phyloP scores from a whole-genome alignment of 2,329 filamentous ascomycete species.

The Knufia petricola region DNA sequence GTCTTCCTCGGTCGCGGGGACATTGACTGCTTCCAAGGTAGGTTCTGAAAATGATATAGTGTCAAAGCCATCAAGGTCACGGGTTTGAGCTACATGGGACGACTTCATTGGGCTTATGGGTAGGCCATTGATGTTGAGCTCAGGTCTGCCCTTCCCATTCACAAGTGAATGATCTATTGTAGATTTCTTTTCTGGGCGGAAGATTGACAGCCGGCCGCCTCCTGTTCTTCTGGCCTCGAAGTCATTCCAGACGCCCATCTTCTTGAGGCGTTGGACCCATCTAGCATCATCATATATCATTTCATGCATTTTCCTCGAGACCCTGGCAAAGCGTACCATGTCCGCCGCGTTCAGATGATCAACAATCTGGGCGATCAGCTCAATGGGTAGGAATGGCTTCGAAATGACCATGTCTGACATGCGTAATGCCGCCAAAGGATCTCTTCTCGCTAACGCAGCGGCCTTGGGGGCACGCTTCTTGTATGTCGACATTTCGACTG shows the following conservation, averaged over 20 bases:
- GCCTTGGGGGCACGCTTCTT: constrained; percentile 34
- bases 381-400: constrained; percentile 72
- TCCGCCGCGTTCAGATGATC: constrained; percentile 81
- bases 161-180: constrained; percentile 18
- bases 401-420: constrained; percentile 70
- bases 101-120: background rate
- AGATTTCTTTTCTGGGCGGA: constrained; percentile 8
- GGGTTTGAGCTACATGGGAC: background rate
- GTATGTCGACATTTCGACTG: constrained; percentile 35
- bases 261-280: constrained; percentile 79
- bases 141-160: constrained; percentile 22
- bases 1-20: constrained; percentile 30
- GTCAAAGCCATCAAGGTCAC: constrained; percentile 11
- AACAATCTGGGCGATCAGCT: constrained; percentile 77
- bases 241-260: constrained; percentile 90
- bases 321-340: constrained; percentile 73
- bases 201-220: constrained; percentile 6
- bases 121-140: constrained; percentile 16
- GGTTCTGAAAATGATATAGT: constrained; percentile 16
- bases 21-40: background rate
- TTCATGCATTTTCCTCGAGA: constrained; percentile 78
- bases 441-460: constrained; percentile 29
- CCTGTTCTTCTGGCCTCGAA: constrained; percentile 58
- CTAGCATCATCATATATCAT: constrained; percentile 98
- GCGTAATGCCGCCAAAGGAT: constrained; percentile 66